Percentiles rank a stretch among this genome's conserved stretches.
Evolutionary conservation across 2,329 filamentous ascomycete species (phyloP).

Genomic region (Capronia coronata): DNA sequence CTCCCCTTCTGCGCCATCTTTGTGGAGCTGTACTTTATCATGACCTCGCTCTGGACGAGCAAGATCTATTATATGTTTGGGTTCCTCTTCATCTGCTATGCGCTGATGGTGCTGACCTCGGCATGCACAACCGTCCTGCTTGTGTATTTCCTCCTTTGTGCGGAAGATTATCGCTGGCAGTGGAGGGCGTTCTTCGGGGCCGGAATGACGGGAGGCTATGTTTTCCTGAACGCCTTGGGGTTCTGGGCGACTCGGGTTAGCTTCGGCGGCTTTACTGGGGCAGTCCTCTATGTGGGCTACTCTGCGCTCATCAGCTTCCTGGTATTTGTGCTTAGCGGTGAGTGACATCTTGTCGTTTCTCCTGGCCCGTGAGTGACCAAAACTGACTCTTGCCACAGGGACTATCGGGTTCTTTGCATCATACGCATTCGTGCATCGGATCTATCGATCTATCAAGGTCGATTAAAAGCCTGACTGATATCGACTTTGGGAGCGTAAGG

Average conservation of each 20-base stretch:
- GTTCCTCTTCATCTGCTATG: conserved; percentile 96
- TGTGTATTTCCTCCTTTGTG: conserved; percentile 92
- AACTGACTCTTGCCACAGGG: conserved; percentile 47
- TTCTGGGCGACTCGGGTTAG: conserved; percentile 87
- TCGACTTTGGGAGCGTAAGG: too few species aligned
- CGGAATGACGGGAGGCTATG: conserved; percentile 82
- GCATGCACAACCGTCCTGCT: conserved; percentile 87
- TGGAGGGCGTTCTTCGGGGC: conserved; percentile 92
- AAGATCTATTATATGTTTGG: conserved; percentile 99
- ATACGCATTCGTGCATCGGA: conserved; percentile 89
- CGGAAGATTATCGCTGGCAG: conserved; percentile 98
- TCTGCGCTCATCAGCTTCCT: conserved; percentile 81
- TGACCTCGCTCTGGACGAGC: conserved; percentile 98
- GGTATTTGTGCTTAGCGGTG: conserved; percentile 91
- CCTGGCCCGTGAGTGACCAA: too few species aligned
- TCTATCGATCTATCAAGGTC: conserved; percentile 97
- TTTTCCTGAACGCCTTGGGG: conserved; percentile 83
- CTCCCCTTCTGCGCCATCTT: conserved; percentile 95
- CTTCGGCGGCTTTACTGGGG: conserved; percentile 75
- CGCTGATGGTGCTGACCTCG: conserved; percentile 91
- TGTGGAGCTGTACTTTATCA: conserved; percentile 98
- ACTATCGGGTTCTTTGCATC: conserved; percentile 93
- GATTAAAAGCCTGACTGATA: conserved; percentile 65
- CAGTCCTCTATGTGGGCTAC: conserved; percentile 89
- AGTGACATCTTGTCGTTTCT: conserved; percentile 38